phyloP scores from a whole-genome alignment of 345 rosid species.

The Raphanus sativus region DNA sequence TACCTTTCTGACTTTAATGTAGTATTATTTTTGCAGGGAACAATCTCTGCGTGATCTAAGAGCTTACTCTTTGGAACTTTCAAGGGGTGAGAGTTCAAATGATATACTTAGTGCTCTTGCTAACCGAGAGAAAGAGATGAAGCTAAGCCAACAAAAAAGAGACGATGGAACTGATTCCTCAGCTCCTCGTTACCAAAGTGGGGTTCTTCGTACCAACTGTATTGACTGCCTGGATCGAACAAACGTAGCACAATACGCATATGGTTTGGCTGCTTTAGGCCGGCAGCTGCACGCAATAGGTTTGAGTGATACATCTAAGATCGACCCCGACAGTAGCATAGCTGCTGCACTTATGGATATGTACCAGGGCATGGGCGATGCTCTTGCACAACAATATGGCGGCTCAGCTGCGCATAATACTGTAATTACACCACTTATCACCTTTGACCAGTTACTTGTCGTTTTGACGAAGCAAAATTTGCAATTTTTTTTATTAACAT shows the following conservation, averaged over 20 bases:
- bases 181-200: conserved; percentile 75
- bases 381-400: conserved; percentile 99
- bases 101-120: conserved; percentile 54
- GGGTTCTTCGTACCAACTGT: conserved; percentile 96
- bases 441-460: conserved; percentile 13
- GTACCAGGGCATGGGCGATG: conserved; percentile 99
- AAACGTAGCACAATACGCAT: conserved; percentile 98
- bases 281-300: conserved; percentile 91
- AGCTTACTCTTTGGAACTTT: conserved; percentile 68
- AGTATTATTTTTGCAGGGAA: conserved; percentile 47
- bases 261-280: conserved; percentile 96
- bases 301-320: conserved; percentile 71
- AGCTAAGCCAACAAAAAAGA: conserved; percentile 47
- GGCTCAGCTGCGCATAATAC: conserved; percentile 99
- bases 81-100: conserved; percentile 56
- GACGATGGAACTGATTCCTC: conserved; percentile 45
- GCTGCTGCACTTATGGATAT: conserved; percentile 99
- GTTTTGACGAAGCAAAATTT: background rate
- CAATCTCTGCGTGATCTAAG: conserved; percentile 70
- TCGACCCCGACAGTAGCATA: conserved; percentile 84
- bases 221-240: conserved; percentile 98
- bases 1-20: conserved; percentile 10
- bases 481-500: background rate
- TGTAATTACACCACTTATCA: conserved; percentile 43
- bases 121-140: conserved; percentile 61